Percentiles rank a stretch among this genome's conserved stretches.
phyloP scores from a whole-genome alignment of 352 stramenopile species.

The Thalassiosira hispida region DNA sequence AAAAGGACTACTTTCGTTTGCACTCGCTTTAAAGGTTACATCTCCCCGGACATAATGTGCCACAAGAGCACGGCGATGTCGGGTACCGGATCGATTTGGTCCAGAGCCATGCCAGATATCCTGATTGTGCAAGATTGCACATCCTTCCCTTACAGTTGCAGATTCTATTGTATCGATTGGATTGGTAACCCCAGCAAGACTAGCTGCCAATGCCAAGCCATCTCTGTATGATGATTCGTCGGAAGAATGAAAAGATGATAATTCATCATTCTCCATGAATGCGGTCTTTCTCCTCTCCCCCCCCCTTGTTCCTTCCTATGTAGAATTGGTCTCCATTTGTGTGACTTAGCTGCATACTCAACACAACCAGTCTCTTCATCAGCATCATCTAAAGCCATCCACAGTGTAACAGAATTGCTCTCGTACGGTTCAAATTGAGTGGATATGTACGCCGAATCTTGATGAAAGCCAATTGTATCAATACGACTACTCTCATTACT shows the following conservation, averaged over 20 bases:
- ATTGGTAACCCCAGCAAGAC: constrained; percentile 7
- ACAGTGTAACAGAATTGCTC: constrained; percentile 76
- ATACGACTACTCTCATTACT: constrained; percentile 4
- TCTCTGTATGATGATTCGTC: constrained; percentile 21
- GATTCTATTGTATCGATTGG: constrained; percentile 29
- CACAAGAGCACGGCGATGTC: no score
- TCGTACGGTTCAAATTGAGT: constrained; percentile 67
- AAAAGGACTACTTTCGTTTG: constrained; percentile 11
- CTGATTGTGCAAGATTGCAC: constrained; percentile 68
- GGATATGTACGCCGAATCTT: constrained; percentile 76
- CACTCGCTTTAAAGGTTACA: constrained; percentile 42
- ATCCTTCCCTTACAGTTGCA: constrained; percentile 30
- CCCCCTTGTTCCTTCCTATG: background rate
- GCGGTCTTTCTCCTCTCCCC: background rate
- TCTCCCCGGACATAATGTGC: constrained; percentile 69
- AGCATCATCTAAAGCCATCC: constrained; percentile 79
- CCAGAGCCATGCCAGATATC: constrained; percentile 69
- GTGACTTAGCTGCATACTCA: constrained; percentile 64
- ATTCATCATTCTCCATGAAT: background rate
- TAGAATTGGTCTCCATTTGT: constrained; percentile 48
- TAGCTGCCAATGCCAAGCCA: background rate
- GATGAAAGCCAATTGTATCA: constrained; percentile 72
- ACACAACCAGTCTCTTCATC: constrained; percentile 69
- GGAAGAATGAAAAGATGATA: constrained; percentile 43
- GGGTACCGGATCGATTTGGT: constrained; percentile 47